Base-by-base conservation (phyloP, 2,329 filamentous ascomycete genomes). In the Polychaeton citri region DNA sequence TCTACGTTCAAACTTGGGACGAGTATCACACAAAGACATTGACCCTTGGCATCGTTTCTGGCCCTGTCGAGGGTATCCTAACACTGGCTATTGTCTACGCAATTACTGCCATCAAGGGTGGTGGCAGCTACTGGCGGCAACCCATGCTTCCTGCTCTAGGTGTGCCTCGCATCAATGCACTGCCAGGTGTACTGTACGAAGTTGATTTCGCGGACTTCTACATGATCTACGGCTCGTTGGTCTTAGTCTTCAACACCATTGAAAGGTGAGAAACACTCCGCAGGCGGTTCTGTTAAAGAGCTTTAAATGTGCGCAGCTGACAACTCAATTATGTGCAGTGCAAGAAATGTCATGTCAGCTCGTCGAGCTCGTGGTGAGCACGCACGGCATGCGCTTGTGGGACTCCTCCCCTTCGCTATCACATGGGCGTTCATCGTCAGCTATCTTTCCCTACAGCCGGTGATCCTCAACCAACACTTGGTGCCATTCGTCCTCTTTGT, bases 1-100 rank as follows among this genome's bases (percentile, higher is more conserved):
- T 98, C 61, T 96, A 96, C 60, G 81, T 96, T 30, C 90, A 96
- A 59, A 96, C 90, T 21, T 98, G 90, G 90, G 90, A 98, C 55
- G 90, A 96, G 59, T 98, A 96, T 63, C 88, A 96, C 64, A 98
- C 90, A 35, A 87, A 95, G 60, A 90, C 87, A 3, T 73, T 98
- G 33, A 95, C 86, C 2, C 74, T 98, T 5, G 90, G 90, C 40
- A 66, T 96, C 43, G 71, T 98, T 46, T 95, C 88, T 45, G 90
- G 90, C 0, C 90, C 90, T 3, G 90, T 98, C 24, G 90, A 98
- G 62, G 90, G 90, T 35, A 80, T 98, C 38, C 63, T 96, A 32
- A 86, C 84, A 28, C 71, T 98, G 15, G 79, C 84, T 50, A 56
- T 72, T 37, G 77, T 98, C 40, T 96, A 90, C 59, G 74, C 76